A percentile compares a stretch with the other conserved stretches of the same genome.
These are phyloP conservation scores for Chlorella sp. DNA, from an alignment of 139 green algal genomes.

Conservation along the genomic window DNA sequence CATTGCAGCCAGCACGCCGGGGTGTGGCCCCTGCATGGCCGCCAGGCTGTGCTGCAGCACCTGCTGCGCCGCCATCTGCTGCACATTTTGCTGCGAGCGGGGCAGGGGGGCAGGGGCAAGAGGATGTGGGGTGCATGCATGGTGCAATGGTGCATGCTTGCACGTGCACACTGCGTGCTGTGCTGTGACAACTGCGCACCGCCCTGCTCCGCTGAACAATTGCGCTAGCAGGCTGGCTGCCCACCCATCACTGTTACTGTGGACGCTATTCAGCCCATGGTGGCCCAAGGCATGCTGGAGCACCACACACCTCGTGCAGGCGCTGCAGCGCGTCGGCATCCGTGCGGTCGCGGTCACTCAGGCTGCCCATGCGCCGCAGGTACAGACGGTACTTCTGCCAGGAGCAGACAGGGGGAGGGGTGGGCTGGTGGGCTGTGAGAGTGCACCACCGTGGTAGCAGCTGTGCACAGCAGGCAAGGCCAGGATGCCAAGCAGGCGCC, in stretches of 20 bases:
- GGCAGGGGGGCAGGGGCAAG: neutral
- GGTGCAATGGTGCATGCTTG: neutral
- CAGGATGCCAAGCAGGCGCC: no score
- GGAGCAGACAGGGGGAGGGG: neutral
- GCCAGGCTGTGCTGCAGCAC: constrained; percentile 44
- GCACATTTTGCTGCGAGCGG: constrained; percentile 35
- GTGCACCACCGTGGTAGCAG: no score
- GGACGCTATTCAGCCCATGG: no score
- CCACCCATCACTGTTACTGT: no score
- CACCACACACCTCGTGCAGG: constrained; percentile 43
- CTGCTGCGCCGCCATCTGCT: constrained; percentile 49
- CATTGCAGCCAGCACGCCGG: neutral
- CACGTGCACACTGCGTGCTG: no score
- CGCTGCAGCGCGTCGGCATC: constrained; percentile 36
- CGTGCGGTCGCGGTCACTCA: constrained; percentile 34
- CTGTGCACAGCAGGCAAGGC: no score
- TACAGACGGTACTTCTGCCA: constrained; percentile 87
- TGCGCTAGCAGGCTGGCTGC: no score
- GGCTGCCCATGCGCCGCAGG: constrained; percentile 65
- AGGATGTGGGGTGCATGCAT: neutral
- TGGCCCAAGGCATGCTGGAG: no score
- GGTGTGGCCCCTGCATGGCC: constrained; percentile 19
- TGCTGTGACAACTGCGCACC: no score
- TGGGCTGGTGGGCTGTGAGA: no score
- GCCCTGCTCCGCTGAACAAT: no score